phyloP scores from a whole-genome alignment of 2,329 filamentous ascomycete species.

The Trichocomaceae sp. region DNA sequence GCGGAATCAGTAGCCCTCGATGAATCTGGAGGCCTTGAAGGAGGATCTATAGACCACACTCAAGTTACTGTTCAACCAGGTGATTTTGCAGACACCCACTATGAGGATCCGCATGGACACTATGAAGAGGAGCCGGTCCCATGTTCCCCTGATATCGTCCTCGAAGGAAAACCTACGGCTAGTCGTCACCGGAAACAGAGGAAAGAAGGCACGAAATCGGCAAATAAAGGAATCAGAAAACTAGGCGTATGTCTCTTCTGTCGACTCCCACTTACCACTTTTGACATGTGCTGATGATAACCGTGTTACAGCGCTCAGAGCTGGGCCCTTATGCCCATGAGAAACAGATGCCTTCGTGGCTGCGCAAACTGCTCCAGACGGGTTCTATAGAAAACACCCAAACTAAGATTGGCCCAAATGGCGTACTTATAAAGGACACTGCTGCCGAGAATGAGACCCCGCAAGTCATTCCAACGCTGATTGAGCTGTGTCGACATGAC shows the following conservation, averaged over 20 bases:
- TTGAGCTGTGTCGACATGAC: constrained; percentile 60
- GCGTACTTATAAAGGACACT: constrained; percentile 37
- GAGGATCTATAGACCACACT: not conserved
- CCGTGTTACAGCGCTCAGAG: constrained; percentile 46
- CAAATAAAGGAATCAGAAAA: constrained; percentile 20
- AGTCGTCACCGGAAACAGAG: not conserved
- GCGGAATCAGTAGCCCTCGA: constrained; percentile 44
- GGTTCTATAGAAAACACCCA: constrained; percentile 51
- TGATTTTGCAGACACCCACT: not conserved
- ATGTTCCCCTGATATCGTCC: constrained; percentile 2
- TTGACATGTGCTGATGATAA: constrained; percentile 15
- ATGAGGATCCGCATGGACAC: not conserved
- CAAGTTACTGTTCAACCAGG: not conserved
- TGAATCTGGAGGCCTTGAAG: constrained; percentile 21
- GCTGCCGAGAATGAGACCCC: constrained; percentile 42
- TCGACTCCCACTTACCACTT: not conserved
- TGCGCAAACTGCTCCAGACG: constrained; percentile 56
- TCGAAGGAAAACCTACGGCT: constrained; percentile 2
- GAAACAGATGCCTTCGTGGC: constrained; percentile 65
- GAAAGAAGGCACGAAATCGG: constrained; percentile 2
- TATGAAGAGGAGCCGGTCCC: not conserved
- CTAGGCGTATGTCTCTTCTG: constrained; percentile 23
- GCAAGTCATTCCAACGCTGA: constrained; percentile 57
- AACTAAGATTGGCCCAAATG: constrained; percentile 44
- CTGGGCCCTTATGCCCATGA: constrained; percentile 68